Percentiles rank a stretch among this genome's conserved stretches.
Conservation (phyloP, 2,329 filamentous ascomycete species). For the Trichophyton equinum region DNA sequence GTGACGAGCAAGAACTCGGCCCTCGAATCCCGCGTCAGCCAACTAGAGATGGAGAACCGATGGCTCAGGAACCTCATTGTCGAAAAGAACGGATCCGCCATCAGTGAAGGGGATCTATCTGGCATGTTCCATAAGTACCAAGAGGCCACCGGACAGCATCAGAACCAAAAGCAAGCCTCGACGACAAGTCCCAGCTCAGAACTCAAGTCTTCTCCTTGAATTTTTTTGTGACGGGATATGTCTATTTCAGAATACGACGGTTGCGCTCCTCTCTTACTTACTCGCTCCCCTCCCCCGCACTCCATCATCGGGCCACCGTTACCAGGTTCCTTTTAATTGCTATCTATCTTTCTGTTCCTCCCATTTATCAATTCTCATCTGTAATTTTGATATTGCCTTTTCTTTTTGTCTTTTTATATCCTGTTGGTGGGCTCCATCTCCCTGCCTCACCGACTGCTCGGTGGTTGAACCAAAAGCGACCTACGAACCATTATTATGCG, state of each 20-base stretch:
- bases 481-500: not conserved
- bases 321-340: not conserved
- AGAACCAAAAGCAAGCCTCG: not conserved
- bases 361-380: not conserved
- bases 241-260: too few species aligned
- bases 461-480: not conserved
- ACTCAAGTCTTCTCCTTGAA: not conserved
- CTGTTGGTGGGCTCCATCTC: not conserved
- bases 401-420: not conserved
- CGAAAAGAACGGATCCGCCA: conserved; percentile 55
- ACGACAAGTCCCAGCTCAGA: not conserved
- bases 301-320: not conserved
- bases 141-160: conserved; percentile 16
- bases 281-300: not conserved
- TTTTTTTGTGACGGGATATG: not conserved
- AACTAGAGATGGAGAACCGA: conserved; percentile 73
- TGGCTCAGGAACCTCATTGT: conserved; percentile 70
- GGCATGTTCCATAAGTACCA: conserved; percentile 31
- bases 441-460: not conserved
- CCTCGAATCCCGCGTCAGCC: conserved; percentile 59
- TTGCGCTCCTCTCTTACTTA: too few species aligned
- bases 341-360: not conserved
- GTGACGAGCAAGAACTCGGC: conserved; percentile 65
- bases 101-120: conserved; percentile 31
- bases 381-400: not conserved